phyloP scores from a whole-genome alignment of 805 yeast species.

The Wickerhamiella allomyrinae region DNA sequence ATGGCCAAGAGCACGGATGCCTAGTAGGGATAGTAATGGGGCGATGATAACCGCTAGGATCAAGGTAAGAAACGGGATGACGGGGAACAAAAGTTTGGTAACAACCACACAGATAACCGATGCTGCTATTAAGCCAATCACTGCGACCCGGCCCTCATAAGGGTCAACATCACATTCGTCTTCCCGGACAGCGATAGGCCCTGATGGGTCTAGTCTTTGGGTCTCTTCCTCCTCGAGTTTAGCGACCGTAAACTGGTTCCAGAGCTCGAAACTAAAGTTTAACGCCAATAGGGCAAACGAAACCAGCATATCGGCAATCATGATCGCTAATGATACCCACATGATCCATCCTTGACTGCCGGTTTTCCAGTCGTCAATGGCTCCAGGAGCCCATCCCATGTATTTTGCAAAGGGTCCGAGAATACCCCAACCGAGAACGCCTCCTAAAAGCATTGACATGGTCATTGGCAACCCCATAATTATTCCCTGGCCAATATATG shows the following conservation, averaged over 20 bases:
- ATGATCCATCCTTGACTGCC: constrained; percentile 97
- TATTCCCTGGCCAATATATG: constrained; percentile 93
- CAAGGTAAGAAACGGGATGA: constrained; percentile 59
- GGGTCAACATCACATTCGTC: constrained; percentile 14
- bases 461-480: constrained; percentile 94
- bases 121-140: constrained; percentile 50
- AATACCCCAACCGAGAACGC: constrained; percentile 81
- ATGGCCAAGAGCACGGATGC: constrained; percentile 90
- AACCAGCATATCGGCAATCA: constrained; percentile 67
- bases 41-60: constrained; percentile 60
- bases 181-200: no score
- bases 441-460: constrained; percentile 79
- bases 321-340: constrained; percentile 84
- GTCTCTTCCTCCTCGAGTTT: constrained; percentile 4
- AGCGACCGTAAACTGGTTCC: background rate
- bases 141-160: constrained; percentile 5
- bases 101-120: constrained; percentile 53
- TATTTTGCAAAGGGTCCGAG: constrained; percentile 66
- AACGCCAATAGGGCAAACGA: background rate
- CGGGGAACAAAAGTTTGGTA: constrained; percentile 47
- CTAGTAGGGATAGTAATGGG: constrained; percentile 63
- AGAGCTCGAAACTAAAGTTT: background rate
- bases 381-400: constrained; percentile 79
- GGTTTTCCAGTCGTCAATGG: constrained; percentile 78
- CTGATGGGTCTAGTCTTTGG: background rate